phyloP scores from a whole-genome alignment of 306 rosid species.

The Quercus engelmannii region DNA sequence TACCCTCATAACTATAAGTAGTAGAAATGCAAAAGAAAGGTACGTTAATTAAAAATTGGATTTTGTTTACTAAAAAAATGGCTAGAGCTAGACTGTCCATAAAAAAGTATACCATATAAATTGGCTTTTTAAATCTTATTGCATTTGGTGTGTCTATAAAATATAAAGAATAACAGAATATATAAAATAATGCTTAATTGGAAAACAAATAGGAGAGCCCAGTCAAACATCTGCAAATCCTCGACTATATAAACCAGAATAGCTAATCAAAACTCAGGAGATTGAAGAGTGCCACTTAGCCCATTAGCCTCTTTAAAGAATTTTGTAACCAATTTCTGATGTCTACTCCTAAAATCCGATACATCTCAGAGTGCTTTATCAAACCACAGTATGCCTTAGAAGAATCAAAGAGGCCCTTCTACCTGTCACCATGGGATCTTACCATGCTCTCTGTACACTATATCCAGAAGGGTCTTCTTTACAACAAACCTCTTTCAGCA shows the following conservation, averaged over 20 bases:
- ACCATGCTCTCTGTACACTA: slow-evolving; percentile 44
- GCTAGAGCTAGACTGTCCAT: too few species aligned
- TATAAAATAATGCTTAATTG: too few species aligned
- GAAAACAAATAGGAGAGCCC: too few species aligned
- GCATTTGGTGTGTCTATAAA: too few species aligned
- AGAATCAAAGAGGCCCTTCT: neutral
- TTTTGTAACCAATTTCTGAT: neutral
- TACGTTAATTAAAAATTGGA: too few species aligned
- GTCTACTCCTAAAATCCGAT: neutral
- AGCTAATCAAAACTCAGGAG: neutral
- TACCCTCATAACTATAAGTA: too few species aligned
- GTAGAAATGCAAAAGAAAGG: too few species aligned
- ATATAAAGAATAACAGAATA: too few species aligned
- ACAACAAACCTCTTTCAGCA: slow-evolving; percentile 36
- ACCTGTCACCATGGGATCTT: slow-evolving; percentile 48
- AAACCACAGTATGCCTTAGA: slow-evolving; percentile 11
- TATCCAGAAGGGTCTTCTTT: slow-evolving; percentile 70
- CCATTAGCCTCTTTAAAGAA: neutral
- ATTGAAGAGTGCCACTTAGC: neutral
- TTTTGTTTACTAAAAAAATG: too few species aligned
- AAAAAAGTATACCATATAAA: too few species aligned
- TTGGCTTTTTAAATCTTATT: too few species aligned
- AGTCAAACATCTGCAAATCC: neutral
- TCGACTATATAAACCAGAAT: neutral
- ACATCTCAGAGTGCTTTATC: slow-evolving; percentile 34